A percentile compares a stretch with the other conserved stretches of the same genome.
These are phyloP conservation scores for Leccinum disarticulatum DNA, from an alignment of 768 basidiomycete species.

Conservation along the genomic window DNA sequence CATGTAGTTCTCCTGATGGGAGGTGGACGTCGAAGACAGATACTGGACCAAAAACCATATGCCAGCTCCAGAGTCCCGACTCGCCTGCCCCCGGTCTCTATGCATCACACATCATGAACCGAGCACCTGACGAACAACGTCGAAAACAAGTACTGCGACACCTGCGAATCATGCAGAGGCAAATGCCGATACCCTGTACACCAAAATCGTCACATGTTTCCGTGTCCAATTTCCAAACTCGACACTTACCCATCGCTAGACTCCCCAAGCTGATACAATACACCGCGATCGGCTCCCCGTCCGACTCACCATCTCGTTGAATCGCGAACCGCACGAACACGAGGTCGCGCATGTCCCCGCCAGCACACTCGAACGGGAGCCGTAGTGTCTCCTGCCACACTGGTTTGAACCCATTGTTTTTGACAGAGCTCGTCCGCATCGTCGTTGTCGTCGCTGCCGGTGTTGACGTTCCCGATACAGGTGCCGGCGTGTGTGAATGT, in stretches of 20 bases:
- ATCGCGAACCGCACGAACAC: slow-evolving; percentile 83
- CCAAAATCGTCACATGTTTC: not conserved
- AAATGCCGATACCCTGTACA: slow-evolving; percentile 81
- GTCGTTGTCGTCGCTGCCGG: slow-evolving; percentile 43
- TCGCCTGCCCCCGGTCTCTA: not conserved
- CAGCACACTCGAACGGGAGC: slow-evolving; percentile 75
- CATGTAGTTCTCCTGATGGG: too few relatives aligned
- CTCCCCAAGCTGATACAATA: slow-evolving; percentile 74
- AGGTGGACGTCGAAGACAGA: not conserved
- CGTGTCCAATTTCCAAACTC: not conserved
- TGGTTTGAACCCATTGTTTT: slow-evolving; percentile 93
- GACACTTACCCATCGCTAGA: slow-evolving; percentile 63
- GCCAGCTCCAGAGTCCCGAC: not conserved
- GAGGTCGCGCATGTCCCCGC: slow-evolving; percentile 70
- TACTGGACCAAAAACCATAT: not conserved
- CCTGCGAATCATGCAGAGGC: slow-evolving; percentile 84
- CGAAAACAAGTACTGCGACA: slow-evolving; percentile 88
- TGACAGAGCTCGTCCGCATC: slow-evolving; percentile 60
- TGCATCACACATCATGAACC: slow-evolving; percentile 35
- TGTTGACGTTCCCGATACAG: not conserved
- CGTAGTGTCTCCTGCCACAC: slow-evolving; percentile 70
- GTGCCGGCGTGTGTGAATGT: not conserved
- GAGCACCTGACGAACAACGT: slow-evolving; percentile 82
- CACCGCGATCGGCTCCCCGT: slow-evolving; percentile 65
- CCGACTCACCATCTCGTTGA: slow-evolving; percentile 58